Conservation (phyloP, 2,329 filamentous ascomycete species). For the Colletotrichum australisinense region DNA sequence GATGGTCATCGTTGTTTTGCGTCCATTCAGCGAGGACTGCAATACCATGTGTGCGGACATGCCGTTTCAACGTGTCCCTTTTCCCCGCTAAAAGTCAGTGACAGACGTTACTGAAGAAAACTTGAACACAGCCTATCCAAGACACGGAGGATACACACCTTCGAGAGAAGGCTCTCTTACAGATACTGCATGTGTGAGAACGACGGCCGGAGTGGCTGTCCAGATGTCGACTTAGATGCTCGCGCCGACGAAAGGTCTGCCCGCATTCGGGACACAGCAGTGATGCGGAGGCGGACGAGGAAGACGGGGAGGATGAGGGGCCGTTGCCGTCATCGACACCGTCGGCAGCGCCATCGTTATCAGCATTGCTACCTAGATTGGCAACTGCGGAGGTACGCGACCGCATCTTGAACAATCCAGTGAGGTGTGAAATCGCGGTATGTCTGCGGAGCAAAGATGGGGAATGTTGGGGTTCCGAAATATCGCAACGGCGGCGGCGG, state of each 20-base stretch:
- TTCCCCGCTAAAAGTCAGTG: not conserved
- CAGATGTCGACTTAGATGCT: conserved; percentile 10
- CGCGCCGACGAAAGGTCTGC: conserved; percentile 2
- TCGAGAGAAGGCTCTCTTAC: not conserved
- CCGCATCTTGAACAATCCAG: not conserved
- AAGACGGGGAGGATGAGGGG: not conserved
- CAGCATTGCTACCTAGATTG: not conserved
- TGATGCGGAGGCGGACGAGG: not conserved
- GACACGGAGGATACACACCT: not conserved
- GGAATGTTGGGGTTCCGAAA: not conserved
- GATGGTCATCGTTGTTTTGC: not conserved
- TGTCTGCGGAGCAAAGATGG: not conserved
- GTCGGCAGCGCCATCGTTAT: not conserved
- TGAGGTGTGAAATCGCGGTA: not conserved
- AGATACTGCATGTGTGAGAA: conserved; percentile 1
- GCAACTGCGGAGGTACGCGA: not conserved
- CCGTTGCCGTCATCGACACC: not conserved
- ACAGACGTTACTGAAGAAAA: not conserved
- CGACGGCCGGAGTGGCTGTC: conserved; percentile 2
- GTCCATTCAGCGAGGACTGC: not conserved
- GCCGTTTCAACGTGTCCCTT: not conserved
- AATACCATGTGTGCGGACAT: not conserved
- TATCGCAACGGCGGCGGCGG: not conserved
- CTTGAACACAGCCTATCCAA: not conserved
- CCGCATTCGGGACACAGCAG: conserved; percentile 5